These are phyloP conservation scores for Amanita molliuscula DNA, from an alignment of 768 basidiomycete genomes.

Conservation along the genomic window DNA sequence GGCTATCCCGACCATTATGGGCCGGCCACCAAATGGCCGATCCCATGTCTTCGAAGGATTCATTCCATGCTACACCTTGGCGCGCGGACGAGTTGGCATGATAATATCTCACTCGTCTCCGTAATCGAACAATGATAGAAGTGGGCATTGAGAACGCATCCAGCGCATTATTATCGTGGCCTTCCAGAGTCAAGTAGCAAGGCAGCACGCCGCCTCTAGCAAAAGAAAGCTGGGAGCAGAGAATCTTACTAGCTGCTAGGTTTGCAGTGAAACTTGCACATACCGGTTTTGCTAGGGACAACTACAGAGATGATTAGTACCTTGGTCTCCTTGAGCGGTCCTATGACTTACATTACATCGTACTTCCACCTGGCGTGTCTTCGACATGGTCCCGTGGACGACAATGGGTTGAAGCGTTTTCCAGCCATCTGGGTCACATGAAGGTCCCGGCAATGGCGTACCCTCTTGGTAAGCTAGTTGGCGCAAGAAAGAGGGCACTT, in stretches of 20 bases:
- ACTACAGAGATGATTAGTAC: slow-evolving; percentile 14
- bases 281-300: slow-evolving; percentile 38
- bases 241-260: not conserved
- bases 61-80: slow-evolving; percentile 33
- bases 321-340: not conserved
- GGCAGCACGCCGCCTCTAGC: slow-evolving; percentile 40
- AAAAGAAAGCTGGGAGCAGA: slow-evolving; percentile 28
- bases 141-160: slow-evolving; percentile 32
- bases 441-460: slow-evolving; percentile 32
- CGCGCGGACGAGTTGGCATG: slow-evolving; percentile 24
- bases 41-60: slow-evolving; percentile 32
- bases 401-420: slow-evolving; percentile 29
- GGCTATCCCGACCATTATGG: slow-evolving; percentile 16
- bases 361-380: slow-evolving; percentile 26
- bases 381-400: slow-evolving; percentile 30
- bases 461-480: slow-evolving; percentile 39
- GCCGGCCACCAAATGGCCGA: slow-evolving; percentile 41
- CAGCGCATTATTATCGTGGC: slow-evolving; percentile 25
- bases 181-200: slow-evolving; percentile 32
- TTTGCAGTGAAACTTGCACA: slow-evolving; percentile 10
- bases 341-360: slow-evolving; percentile 29
- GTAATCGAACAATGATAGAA: slow-evolving; percentile 27
- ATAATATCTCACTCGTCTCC: slow-evolving; percentile 32
- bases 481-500: slow-evolving; percentile 33
- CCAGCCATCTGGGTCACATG: slow-evolving; percentile 45